Evolutionary conservation across 1,139 yeast species (phyloP).

Genomic region (Blastobotrys aristatus): DNA sequence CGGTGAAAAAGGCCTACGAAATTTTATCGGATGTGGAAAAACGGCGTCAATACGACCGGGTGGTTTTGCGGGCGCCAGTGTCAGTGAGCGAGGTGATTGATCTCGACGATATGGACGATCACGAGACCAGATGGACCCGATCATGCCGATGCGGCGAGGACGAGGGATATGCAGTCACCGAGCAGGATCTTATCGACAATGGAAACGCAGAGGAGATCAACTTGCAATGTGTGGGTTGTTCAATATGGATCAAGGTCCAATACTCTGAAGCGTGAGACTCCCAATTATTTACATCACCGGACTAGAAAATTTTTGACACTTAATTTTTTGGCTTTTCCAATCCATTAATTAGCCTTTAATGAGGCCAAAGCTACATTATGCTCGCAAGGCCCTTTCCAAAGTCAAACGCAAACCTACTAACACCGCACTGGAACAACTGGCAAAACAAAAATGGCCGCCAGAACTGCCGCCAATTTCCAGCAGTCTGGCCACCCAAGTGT

Average conservation of each 20-base stretch:
- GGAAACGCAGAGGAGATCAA: constrained; percentile 55
- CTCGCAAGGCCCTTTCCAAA: neutral
- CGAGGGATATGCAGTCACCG: constrained; percentile 54
- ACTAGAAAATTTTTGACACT: neutral
- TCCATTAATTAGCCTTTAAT: too few species aligned
- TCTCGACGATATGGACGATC: constrained; percentile 46
- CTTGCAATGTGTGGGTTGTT: constrained; percentile 75
- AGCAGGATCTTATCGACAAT: constrained; percentile 54
- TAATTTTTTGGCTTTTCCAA: neutral
- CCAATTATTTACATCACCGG: too few species aligned
- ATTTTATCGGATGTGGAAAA: constrained; percentile 41
- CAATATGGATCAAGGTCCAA: constrained; percentile 74
- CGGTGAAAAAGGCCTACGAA: constrained; percentile 57
- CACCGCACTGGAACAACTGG: neutral
- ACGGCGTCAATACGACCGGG: constrained; percentile 47
- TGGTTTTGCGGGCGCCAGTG: constrained; percentile 38
- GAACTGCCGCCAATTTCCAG: constrained; percentile 2
- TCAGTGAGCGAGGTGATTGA: constrained; percentile 51
- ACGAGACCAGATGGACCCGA: constrained; percentile 40
- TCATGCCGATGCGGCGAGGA: constrained; percentile 64
- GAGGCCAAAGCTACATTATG: neutral
- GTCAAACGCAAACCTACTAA: neutral
- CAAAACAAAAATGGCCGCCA: constrained; percentile 10
- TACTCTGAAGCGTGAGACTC: constrained; percentile 46
- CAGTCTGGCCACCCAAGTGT: neutral